phyloP scores from a whole-genome alignment of 805 yeast genomes.

The Candida easanensis region DNA sequence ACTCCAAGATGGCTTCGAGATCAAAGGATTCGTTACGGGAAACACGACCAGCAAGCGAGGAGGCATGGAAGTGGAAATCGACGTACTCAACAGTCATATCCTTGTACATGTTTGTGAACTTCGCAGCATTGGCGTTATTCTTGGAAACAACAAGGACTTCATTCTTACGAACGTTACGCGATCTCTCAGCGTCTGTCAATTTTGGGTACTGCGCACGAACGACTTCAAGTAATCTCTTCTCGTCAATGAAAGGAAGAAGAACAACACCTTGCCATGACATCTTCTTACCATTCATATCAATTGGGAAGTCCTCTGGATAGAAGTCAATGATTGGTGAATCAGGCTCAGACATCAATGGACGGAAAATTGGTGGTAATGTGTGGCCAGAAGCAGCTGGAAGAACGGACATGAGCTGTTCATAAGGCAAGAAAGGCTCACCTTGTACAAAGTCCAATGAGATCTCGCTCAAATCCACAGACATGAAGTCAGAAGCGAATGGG shows the following conservation, averaged over 20 bases:
- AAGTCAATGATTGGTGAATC: conserved; percentile 86
- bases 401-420: conserved; percentile 86
- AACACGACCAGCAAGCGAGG: conserved; percentile 61
- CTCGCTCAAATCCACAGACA: conserved; percentile 44
- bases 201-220: conserved; percentile 63
- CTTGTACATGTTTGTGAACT: conserved; percentile 28
- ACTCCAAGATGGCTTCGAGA: conserved; percentile 29
- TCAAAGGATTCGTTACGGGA: conserved; percentile 33
- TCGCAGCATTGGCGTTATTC: conserved; percentile 46
- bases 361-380: conserved; percentile 75
- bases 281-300: conserved; percentile 94
- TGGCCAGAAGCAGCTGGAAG: conserved; percentile 92
- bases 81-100: conserved; percentile 27
- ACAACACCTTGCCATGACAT: conserved; percentile 97
- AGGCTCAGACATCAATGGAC: conserved; percentile 76
- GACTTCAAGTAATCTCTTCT: conserved; percentile 60
- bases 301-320: conserved; percentile 82
- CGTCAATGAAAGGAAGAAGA: conserved; percentile 86
- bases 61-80: conserved; percentile 44
- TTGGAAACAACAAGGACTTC: conserved; percentile 70
- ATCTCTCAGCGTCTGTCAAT: conserved; percentile 63
- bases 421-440: conserved; percentile 86
- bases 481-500: conserved; percentile 91
- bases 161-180: conserved; percentile 66
- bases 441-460: conserved; percentile 54